Base-by-base conservation (phyloP, 306 rosid species). In the Biancaea sappan region DNA sequence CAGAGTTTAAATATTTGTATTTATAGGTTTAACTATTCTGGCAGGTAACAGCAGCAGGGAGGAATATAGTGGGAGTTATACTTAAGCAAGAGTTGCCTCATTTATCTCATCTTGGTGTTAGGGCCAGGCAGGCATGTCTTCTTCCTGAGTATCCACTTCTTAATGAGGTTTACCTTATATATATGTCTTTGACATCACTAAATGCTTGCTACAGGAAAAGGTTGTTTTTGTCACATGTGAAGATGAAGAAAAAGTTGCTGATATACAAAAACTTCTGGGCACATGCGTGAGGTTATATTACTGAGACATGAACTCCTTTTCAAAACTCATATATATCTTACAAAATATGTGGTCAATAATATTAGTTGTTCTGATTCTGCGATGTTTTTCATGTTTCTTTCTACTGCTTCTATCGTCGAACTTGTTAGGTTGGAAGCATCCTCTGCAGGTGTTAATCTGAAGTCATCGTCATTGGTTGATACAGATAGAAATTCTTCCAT, bases 71-170 rank as follows among this genome's bases (percentile, higher is more conserved):
- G 48, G 99, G 97, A 77, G 84, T 90, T 54, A 80, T 94, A 66
- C 97, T 94, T 58, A 85, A 85, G 80, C 99, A 94, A 82, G 97
- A 94, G 85, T 82, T 94, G 57, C 99, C 99, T 87, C 99, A 94
- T 90, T 86, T 92, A 43, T 94, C 99, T 88, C 99, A 92, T 88
- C 96, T 94, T 47, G 99, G 97, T 77, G 96, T 94, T 79, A 84
- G 99, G 81, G 99, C 99, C 32, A 88, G 99, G 28, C 99, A 94
- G 84, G 99, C 84, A 84, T 81, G 88, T 85, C 69, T 19, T 80
- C 71, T 82, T 78, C 75, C 50, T 57, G 68, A 14, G 24, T 40
- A 41, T 75, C 24, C 48, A 64, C 51, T 61, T 15, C 77, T 59
- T 66, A 25, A 25, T 32, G 29, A 65, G 37, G 37, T 57, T 66